phyloP scores from a whole-genome alignment of 2,329 filamentous ascomycete genomes.

The Stachybotrys echinatus region DNA sequence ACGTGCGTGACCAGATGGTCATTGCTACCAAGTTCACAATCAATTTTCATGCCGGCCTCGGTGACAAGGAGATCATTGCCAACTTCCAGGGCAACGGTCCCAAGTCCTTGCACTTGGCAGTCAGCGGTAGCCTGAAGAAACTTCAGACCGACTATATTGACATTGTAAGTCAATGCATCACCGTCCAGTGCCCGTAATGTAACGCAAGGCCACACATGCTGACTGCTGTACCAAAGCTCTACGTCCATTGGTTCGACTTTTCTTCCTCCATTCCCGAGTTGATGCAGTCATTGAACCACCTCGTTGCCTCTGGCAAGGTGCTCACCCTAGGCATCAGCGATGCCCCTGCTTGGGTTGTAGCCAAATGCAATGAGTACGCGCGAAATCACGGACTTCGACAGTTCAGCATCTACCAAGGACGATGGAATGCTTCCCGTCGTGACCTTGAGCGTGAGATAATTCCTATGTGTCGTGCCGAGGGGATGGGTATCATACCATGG shows the following conservation, averaged over 20 bases:
- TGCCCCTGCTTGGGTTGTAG: conserved; percentile 19
- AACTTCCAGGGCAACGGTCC: conserved; percentile 35
- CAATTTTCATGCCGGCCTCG: conserved; percentile 35
- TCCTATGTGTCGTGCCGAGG: conserved; percentile 16
- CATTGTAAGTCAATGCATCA: conserved; percentile 6
- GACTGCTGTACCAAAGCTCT: conserved; percentile 6
- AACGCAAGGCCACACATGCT: neutral
- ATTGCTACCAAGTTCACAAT: conserved; percentile 60
- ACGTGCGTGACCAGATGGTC: conserved; percentile 58
- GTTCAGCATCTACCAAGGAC: conserved; percentile 18
- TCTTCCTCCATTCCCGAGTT: conserved; percentile 14
- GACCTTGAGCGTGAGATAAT: conserved; percentile 20
- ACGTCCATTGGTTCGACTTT: conserved; percentile 20
- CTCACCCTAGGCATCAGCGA: conserved; percentile 20
- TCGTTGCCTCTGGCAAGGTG: conserved; percentile 16
- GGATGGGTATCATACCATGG: conserved; percentile 43
- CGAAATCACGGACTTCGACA: conserved; percentile 12
- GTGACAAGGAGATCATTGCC: conserved; percentile 24
- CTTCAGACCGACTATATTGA: conserved; percentile 29
- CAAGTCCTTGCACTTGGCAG: conserved; percentile 27
- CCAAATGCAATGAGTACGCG: conserved; percentile 18
- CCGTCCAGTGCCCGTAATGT: neutral
- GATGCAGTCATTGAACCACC: conserved; percentile 17
- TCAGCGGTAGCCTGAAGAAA: conserved; percentile 34
- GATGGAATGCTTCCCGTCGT: conserved; percentile 14